These are phyloP conservation scores for Backusella australiensis DNA, from an alignment of 192 early-diverging fungal genomes.

Conservation along the genomic window DNA sequence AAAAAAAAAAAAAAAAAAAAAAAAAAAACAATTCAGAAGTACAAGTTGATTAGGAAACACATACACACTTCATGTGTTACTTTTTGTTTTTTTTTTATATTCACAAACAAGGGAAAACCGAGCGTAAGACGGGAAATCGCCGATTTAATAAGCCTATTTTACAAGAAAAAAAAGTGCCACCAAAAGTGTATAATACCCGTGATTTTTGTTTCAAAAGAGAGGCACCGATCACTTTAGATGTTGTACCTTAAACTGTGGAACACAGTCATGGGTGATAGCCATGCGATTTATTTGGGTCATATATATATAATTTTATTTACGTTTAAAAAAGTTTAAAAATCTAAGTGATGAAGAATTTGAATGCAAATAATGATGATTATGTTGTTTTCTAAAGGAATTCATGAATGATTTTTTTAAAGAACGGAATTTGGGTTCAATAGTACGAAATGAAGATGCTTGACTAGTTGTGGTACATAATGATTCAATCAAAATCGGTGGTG, in stretches of 20 bases:
- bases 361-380: background rate
- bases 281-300: background rate
- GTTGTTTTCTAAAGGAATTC: background rate
- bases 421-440: slow-evolving; percentile 1
- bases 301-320: background rate
- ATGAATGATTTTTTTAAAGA: slow-evolving; percentile 11
- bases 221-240: background rate
- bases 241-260: background rate
- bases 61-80: background rate
- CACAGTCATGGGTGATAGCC: background rate
- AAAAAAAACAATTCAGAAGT: background rate
- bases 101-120: background rate
- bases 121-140: background rate
- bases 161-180: background rate
- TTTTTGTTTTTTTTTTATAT: background rate
- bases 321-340: slow-evolving; percentile 10
- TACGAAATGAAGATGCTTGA: background rate
- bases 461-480: background rate
- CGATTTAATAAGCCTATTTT: background rate
- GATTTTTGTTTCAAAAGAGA: background rate
- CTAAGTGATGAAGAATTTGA: slow-evolving; percentile 2
- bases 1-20: too few species aligned
- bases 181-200: background rate
- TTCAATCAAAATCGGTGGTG: background rate
- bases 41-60: background rate